phyloP scores from a whole-genome alignment of 2,329 filamentous ascomycete species.

The Sarocladiaceae sp. region DNA sequence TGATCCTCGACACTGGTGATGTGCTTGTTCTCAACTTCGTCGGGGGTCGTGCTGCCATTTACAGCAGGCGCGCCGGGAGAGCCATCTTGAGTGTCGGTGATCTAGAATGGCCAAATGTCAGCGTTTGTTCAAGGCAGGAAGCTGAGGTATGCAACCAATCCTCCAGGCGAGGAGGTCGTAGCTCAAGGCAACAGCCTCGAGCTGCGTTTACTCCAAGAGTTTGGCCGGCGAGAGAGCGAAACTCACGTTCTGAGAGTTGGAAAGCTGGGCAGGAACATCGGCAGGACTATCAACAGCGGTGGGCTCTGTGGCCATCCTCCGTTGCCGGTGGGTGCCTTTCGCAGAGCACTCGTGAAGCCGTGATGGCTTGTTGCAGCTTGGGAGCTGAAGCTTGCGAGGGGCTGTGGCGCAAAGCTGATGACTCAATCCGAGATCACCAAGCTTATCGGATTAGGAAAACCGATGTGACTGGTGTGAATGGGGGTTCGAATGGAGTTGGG shows the following conservation, averaged over 20 bases:
- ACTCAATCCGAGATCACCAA: conserved; percentile 7
- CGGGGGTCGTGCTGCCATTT: conserved; percentile 42
- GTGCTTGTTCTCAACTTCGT: conserved; percentile 52
- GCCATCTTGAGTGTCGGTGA: conserved; percentile 41
- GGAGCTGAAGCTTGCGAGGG: conserved; percentile 2
- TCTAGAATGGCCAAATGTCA: conserved; percentile 19
- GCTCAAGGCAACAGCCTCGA: too few relatives aligned
- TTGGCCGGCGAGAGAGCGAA: background rate
- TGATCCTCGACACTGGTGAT: conserved; percentile 53
- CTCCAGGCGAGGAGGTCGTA: too few relatives aligned
- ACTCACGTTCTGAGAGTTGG: conserved; percentile 39
- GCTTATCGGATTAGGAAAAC: background rate
- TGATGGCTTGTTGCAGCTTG: conserved; percentile 16
- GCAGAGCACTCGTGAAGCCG: conserved; percentile 19
- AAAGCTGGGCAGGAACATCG: conserved; percentile 43
- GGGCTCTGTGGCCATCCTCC: conserved; percentile 62
- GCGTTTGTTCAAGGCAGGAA: conserved; percentile 15
- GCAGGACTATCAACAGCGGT: conserved; percentile 42
- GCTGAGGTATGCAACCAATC: too few relatives aligned
- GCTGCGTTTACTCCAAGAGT: too few relatives aligned
- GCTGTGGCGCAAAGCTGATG: conserved; percentile 2
- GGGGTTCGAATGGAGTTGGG: too few relatives aligned
- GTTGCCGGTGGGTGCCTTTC: conserved; percentile 36
- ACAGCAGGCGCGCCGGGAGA: conserved; percentile 34
- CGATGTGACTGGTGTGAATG: too few relatives aligned